These are phyloP conservation scores for Maudiozyma humilis DNA, from an alignment of 1,139 yeast genomes.

Conservation along the genomic window DNA sequence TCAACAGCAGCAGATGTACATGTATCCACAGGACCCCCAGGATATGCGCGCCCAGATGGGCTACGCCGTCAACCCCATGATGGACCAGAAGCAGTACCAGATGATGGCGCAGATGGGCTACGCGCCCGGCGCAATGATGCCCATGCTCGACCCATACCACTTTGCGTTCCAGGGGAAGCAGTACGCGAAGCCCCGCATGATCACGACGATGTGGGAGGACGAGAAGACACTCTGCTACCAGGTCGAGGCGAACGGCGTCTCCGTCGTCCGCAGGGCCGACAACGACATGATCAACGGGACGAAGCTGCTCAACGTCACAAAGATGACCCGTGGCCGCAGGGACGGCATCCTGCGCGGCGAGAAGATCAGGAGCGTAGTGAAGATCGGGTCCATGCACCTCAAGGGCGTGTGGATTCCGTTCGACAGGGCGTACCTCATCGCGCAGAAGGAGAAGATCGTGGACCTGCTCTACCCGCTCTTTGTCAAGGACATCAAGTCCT, in stretches of 20 bases:
- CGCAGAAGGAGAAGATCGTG: constrained; percentile 80
- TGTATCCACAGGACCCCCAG: constrained; percentile 6
- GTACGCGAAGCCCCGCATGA: constrained; percentile 54
- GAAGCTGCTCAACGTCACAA: constrained; percentile 81
- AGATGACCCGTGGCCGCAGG: constrained; percentile 93
- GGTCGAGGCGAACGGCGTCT: constrained; percentile 85
- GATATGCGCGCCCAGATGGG: constrained; percentile 3
- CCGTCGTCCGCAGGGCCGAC: constrained; percentile 89
- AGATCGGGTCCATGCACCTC: constrained; percentile 92
- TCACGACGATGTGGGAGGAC: constrained; percentile 96
- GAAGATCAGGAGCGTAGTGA: constrained; percentile 83
- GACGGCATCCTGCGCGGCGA: constrained; percentile 90
- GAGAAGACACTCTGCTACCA: constrained; percentile 91
- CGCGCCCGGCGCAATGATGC: background rate
- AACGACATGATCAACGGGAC: constrained; percentile 93
- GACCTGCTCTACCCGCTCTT: constrained; percentile 81
- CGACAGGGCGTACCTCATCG: constrained; percentile 86
- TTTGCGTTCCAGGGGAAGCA: constrained; percentile 3
- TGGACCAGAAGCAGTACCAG: background rate
- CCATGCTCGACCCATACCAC: constrained; percentile 6
- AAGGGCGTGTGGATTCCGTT: constrained; percentile 98
- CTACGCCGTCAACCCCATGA: background rate
- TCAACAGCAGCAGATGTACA: background rate
- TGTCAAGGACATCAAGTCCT: constrained; percentile 54
- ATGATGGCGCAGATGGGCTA: constrained; percentile 1